phyloP scores from a whole-genome alignment of 2,329 filamentous ascomycete genomes.

The Penicillium freii region DNA sequence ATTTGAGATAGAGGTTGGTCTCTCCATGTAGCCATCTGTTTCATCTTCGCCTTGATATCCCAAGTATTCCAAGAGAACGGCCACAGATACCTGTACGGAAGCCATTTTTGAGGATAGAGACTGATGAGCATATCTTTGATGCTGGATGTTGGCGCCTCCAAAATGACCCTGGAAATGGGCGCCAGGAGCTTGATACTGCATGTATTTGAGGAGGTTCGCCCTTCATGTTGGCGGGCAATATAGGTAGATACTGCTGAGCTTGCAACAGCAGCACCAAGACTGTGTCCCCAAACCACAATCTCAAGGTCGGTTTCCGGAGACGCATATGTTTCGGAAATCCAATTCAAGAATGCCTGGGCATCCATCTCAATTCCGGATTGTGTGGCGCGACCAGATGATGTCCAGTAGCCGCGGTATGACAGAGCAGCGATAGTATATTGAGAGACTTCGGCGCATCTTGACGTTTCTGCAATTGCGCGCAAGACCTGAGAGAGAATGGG shows the following conservation, averaged over 20 bases:
- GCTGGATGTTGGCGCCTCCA: slow-evolving; percentile 75
- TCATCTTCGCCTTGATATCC: slow-evolving; percentile 47
- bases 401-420: slow-evolving; percentile 74
- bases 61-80: slow-evolving; percentile 67
- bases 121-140: slow-evolving; percentile 68
- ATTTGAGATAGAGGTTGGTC: not conserved
- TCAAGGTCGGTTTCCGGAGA: slow-evolving; percentile 20
- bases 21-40: slow-evolving; percentile 34
- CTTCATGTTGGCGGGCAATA: slow-evolving; percentile 25
- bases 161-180: slow-evolving; percentile 53
- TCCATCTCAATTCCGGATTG: slow-evolving; percentile 70
- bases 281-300: slow-evolving; percentile 73
- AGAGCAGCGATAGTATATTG: slow-evolving; percentile 48
- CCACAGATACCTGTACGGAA: slow-evolving; percentile 73
- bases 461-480: slow-evolving; percentile 21
- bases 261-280: slow-evolving; percentile 70
- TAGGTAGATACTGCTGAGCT: slow-evolving; percentile 56
- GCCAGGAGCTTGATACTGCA: not conserved
- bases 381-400: slow-evolving; percentile 66
- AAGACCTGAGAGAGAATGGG: slow-evolving; percentile 50
- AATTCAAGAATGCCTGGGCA: slow-evolving; percentile 61
- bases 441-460: not conserved
- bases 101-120: slow-evolving; percentile 75
- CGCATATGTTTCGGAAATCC: slow-evolving; percentile 52
- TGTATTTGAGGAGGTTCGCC: not conserved